Evolutionary conservation across 495 filamentous ascomycete genomes (phyloP).

Genomic region (Talaromyces thailandensis): DNA sequence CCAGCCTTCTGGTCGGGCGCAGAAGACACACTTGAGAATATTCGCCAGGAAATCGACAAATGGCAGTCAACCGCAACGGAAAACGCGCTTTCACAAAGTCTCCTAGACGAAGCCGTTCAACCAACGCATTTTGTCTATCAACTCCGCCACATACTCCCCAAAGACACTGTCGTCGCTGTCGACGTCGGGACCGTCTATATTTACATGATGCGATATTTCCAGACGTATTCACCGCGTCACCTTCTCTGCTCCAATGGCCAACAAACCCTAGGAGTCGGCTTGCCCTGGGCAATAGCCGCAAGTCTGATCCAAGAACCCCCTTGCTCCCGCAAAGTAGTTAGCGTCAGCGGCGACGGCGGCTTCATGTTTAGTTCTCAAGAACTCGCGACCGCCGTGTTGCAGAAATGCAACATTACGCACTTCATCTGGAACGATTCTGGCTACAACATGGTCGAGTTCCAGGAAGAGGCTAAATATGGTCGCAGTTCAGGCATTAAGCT

Average conservation of each 20-base stretch:
- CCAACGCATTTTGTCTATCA: conserved; percentile 4
- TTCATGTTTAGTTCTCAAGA: conserved; percentile 8
- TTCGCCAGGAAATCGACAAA: conserved; percentile 3
- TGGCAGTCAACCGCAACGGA: conserved; percentile 4
- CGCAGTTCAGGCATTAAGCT: conserved; percentile 5
- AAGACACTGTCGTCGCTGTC: not conserved
- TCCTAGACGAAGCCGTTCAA: not conserved
- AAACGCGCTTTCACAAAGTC: not conserved
- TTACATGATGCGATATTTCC: conserved; percentile 8
- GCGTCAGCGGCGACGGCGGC: conserved; percentile 6
- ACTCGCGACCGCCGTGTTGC: conserved; percentile 2
- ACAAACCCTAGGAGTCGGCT: conserved; percentile 2
- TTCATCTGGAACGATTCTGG: conserved; percentile 7
- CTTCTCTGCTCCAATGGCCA: conserved; percentile 7
- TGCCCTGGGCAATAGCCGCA: conserved; percentile 6
- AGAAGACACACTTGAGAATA: not conserved
- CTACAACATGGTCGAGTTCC: conserved; percentile 7
- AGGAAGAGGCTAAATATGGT: conserved; percentile 6
- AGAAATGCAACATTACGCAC: conserved; percentile 6
- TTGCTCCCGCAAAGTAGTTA: conserved; percentile 3
- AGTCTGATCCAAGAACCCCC: conserved; percentile 3
- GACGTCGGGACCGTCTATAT: conserved; percentile 6
- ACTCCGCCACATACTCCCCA: not conserved
- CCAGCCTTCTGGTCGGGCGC: conserved; percentile 3
- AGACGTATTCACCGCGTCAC: conserved; percentile 1